Base-by-base conservation (phyloP, 2,329 filamentous ascomycete species). In the Fusarium guadeloupense region DNA sequence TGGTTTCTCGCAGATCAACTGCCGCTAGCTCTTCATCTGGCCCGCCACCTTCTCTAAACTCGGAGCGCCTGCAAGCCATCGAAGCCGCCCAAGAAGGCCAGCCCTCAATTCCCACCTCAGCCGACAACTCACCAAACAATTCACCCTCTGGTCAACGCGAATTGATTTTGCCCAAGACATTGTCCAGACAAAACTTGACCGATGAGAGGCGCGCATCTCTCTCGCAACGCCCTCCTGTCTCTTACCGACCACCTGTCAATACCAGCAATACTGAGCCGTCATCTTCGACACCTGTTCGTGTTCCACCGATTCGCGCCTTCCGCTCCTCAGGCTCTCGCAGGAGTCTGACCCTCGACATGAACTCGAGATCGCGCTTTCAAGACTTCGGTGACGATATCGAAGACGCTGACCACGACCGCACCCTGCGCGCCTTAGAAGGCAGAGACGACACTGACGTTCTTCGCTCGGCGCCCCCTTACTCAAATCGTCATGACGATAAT, bases 321-420 rank as follows among this genome's bases (percentile, higher is more conserved):
- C 80, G 84, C 56, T 85, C 83, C 21, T 85, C 84, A 31, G 81
- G 80, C 66, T 83, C 83, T 58, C 82, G 85, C 63, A 83, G 80
- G 72, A 85, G 83, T 71, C 74, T 82, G 20, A 75, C 75, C 13
- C 75, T 83, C 66, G 83, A 86, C 68, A 85, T 84, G 80, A 83
- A 78, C 62, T 76, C 77, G 48, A 75, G 75, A 21, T 68, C 77
- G 59, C 76, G 77, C 57, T 75, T 76, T 41, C 80, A 78, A 54
- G 80, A 83, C 39, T 72, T 72, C 26, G 76, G 76, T 59, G 78
- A 81, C 49, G 77, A 80, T 45, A 74, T 63, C 35, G 71, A 72
- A 35, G 80, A 83, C 62, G 69, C 76, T 9, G 77, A 79, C 49
- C 78, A 81, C 56, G 82, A 86, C 56, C 76, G 77, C 54, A 80